Percentiles rank a stretch among this genome's conserved stretches.
phyloP scores from a whole-genome alignment of 169 alveolate genomes.

The Plasmodium coatneyi region DNA sequence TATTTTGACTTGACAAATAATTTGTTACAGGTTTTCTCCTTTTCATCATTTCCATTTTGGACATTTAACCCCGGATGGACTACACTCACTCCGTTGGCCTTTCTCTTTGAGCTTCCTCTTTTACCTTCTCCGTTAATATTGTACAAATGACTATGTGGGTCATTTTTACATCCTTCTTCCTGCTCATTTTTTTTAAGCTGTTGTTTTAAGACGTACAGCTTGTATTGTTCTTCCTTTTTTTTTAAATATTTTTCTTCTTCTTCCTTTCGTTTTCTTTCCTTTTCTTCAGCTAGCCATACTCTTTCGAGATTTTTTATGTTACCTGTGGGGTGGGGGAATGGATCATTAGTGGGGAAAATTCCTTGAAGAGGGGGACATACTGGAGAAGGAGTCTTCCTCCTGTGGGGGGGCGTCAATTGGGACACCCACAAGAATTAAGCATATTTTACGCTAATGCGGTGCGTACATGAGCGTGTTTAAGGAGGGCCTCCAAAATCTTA shows the following conservation, averaged over 20 bases:
- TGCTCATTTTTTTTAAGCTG: conserved; percentile 85
- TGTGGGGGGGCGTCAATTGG: background rate
- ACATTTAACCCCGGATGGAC: background rate
- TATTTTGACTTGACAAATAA: conserved; percentile 81
- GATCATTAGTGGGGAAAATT: background rate
- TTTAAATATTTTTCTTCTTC: conserved; percentile 93
- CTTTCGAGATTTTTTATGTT: conserved; percentile 93
- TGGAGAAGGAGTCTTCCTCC: background rate
- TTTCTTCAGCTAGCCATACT: conserved; percentile 97
- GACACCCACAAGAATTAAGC: background rate
- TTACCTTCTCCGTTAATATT: conserved; percentile 76
- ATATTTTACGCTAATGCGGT: background rate
- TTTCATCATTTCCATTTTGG: conserved; percentile 18
- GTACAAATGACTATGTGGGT: background rate
- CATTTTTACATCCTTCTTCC: conserved; percentile 59
- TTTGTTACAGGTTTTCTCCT: conserved; percentile 23
- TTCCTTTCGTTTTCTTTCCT: conserved; percentile 91
- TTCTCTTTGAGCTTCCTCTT: conserved; percentile 42
- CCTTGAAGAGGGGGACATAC: background rate
- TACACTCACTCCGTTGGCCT: background rate
- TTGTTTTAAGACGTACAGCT: conserved; percentile 91
- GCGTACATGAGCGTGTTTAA: background rate
- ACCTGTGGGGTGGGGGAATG: conserved; percentile 82
- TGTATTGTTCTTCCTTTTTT: conserved; percentile 95
- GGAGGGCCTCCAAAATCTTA: conserved; percentile 1